Evolutionary conservation across 345 rosid genomes (phyloP).

Genomic region (Euphorbia peplus): DNA sequence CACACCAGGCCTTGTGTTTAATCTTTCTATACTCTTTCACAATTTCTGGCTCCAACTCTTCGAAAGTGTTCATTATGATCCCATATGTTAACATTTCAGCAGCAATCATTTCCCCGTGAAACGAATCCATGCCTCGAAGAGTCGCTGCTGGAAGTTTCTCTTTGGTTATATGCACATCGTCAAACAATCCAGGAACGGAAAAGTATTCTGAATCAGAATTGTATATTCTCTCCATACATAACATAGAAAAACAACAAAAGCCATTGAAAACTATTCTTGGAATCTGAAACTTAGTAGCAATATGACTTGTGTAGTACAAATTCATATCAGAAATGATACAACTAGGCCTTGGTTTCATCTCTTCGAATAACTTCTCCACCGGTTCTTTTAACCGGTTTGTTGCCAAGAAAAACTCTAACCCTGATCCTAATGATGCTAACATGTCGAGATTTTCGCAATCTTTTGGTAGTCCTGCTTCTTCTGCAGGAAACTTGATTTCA

Average conservation of each 20-base stretch:
- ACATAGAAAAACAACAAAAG: constrained; percentile 8
- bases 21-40: background rate
- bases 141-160: background rate
- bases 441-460: constrained; percentile 22
- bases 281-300: constrained; percentile 19
- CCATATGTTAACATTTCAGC: constrained; percentile 8
- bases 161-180: background rate
- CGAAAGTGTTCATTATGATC: constrained; percentile 11
- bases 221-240: background rate
- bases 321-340: constrained; percentile 39
- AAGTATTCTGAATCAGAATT: background rate
- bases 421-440: constrained; percentile 15
- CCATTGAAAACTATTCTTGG: constrained; percentile 30
- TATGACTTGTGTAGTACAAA: constrained; percentile 20
- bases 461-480: constrained; percentile 18
- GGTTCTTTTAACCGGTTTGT: constrained; percentile 14
- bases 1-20: background rate
- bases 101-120: background rate
- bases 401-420: constrained; percentile 10
- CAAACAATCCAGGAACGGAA: constrained; percentile 10
- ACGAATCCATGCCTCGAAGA: background rate
- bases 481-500: constrained; percentile 10
- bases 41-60: constrained; percentile 12
- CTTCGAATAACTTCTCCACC: constrained; percentile 15
- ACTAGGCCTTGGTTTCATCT: constrained; percentile 18